Percentiles rank a stretch among this genome's conserved stretches.
Evolutionary conservation across 2,329 filamentous ascomycete species (phyloP).

Genomic region (Scytalidium sp.): DNA sequence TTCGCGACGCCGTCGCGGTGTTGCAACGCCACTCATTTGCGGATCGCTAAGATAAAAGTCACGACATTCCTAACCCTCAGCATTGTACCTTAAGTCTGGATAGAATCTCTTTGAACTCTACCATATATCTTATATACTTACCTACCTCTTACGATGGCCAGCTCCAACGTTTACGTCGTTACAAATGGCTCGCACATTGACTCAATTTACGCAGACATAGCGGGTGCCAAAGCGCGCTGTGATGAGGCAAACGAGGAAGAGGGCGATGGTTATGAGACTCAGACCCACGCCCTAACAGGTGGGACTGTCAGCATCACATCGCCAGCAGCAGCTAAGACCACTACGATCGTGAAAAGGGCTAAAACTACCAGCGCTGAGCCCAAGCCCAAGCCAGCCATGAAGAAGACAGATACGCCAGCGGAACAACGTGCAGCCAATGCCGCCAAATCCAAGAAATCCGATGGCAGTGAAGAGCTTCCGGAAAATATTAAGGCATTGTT

Average conservation of each 20-base stretch:
- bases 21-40: too few relatives aligned
- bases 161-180: neutral
- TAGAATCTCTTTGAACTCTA: neutral
- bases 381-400: constrained; percentile 6
- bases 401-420: constrained; percentile 18
- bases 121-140: neutral
- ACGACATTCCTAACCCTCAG: neutral
- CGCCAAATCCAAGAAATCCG: constrained; percentile 10
- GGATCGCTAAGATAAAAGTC: neutral
- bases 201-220: neutral
- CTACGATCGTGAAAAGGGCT: neutral
- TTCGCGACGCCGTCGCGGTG: neutral
- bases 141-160: neutral
- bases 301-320: neutral
- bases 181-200: neutral
- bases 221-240: neutral
- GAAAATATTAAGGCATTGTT: constrained; percentile 15
- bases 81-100: neutral
- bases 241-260: neutral
- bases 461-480: constrained; percentile 7
- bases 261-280: neutral
- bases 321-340: neutral
- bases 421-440: constrained; percentile 18
- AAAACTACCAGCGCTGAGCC: neutral
- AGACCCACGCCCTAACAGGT: neutral